Base-by-base conservation (phyloP, 257 asterid species). In the Mitragyna speciosa region DNA sequence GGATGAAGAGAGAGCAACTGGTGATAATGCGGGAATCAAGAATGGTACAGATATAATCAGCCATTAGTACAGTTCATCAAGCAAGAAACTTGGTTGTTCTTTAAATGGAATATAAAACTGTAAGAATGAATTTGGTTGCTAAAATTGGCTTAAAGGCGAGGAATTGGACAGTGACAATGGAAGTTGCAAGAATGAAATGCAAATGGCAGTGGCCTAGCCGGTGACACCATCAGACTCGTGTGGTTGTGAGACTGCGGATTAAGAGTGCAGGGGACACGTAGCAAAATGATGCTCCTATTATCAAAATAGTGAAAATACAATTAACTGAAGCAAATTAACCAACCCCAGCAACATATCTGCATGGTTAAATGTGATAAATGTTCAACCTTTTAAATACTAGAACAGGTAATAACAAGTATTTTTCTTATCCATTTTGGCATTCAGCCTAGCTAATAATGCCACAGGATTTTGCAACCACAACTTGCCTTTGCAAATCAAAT, bases 1-100 rank as follows among this genome's bases (percentile, higher is more conserved):
- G 87, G 45, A 81, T 39, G 78, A 82, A 71, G 61, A 80, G 68
- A 73, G 85, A 92, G 70, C 54, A 65, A 43, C 81, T 86, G 82
- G 88, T 72, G 24, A 76, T 19, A 28, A 30, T n/a, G n/a, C 75
- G 80, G 43, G 83, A 22, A 14, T 76, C 83, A 30, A 63, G 48
- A 43, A 72, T 54, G 26, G 68, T 74, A 45, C 76, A 72, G 20
- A 59, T 41, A 41, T 61, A 74, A 73, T 86, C 89, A 51, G 89
- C 84, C 87, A 83, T 81, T 24, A 73, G 66, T 49, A 49, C 31
- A 33, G 56, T 45, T 24, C 79, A 76, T 59, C 58, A 78, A 68
- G 61, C 70, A 56, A 43, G 36, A 61, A 61, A 61, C 68, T 61
- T 22, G 66, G 14, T 24, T 4, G 31, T 59, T 8, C 12, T 59